Percentiles rank a stretch among this genome's conserved stretches.
These are phyloP conservation scores for Puya raimondii DNA, from an alignment of 176 grass and related monocot species.

Conservation along the genomic window DNA sequence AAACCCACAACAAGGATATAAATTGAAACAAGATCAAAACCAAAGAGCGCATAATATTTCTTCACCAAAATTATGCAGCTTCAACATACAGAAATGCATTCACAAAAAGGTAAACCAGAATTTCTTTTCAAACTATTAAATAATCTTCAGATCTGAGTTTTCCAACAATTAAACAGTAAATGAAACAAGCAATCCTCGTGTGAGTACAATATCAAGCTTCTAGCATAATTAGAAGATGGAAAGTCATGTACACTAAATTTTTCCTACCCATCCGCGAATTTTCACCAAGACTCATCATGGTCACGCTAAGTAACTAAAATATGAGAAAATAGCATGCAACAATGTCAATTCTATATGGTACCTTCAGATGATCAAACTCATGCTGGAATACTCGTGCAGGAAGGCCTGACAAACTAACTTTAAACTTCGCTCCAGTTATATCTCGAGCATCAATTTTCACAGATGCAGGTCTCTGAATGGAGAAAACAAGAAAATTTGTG, in stretches of 20 bases:
- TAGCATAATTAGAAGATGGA: not conserved
- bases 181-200: too few species aligned
- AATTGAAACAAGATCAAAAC: too few species aligned
- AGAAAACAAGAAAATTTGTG: conserved; percentile 19
- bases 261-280: not conserved
- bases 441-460: conserved; percentile 91
- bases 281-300: not conserved
- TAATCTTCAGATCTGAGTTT: too few species aligned
- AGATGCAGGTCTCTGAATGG: conserved; percentile 76
- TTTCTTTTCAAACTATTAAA: not conserved
- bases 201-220: too few species aligned
- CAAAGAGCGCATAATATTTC: not conserved
- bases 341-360: conserved; percentile 18
- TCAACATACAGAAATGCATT: not conserved
- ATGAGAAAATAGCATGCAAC: not conserved
- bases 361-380: conserved; percentile 98
- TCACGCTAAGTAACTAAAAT: not conserved
- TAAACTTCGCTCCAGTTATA: conserved; percentile 68
- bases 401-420: conserved; percentile 68
- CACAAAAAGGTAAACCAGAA: not conserved
- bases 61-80: not conserved
- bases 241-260: not conserved
- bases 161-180: too few species aligned
- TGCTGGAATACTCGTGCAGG: conserved; percentile 88
- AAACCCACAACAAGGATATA: conserved; percentile 19